Base-by-base conservation (phyloP, 2,329 filamentous ascomycete genomes). In the Podosphaera fusca region DNA sequence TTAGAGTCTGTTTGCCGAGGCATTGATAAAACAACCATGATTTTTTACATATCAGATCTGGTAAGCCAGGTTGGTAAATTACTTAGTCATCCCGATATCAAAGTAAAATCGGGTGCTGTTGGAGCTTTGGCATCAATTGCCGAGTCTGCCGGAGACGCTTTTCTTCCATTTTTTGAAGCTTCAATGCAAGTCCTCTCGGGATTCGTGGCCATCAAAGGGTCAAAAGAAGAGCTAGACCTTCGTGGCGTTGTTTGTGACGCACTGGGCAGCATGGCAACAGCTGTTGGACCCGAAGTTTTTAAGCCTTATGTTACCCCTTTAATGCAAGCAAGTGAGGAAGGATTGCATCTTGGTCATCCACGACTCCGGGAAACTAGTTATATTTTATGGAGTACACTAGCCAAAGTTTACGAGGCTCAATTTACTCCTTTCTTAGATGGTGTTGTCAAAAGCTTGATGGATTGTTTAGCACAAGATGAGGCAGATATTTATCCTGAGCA, bases 341-440 rank as follows among this genome's bases (percentile, higher is more conserved):
- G 85, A 57, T 77, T 96, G 1, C 76, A 84, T 64, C 81, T 98
- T 2, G 89, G 87, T 64, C 89, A 95, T 72, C 85, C 89, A 47
- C 80, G 89, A 58, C 80, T 96, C 55, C 86, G 88, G 70, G 92
- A 98, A 74, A 95, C 88, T 60, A 95, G 87, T 68, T 98, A 95
- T 72, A 94, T 96, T 60, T 77, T 98, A 57, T 98, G 92, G 90
- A 88, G 87, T 62, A 87, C 86, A 46, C 81, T 98, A 67, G 85
- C 90, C 60, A 94, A 94, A 73, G 87, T 96, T 8, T 96, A 96
- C 70, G 82, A 84, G 65, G 84, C 87, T 66, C 76, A 88, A 57
- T 90, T 94, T 60, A 79, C 80, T 58, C 81, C 85, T 58, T 92
- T 87, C 72, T 77, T 92, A 5, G 75, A 78, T 0, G 85, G 84